Evolutionary conservation across 495 filamentous ascomycete species (phyloP).

Genomic region (Cenococcum geophilum): DNA sequence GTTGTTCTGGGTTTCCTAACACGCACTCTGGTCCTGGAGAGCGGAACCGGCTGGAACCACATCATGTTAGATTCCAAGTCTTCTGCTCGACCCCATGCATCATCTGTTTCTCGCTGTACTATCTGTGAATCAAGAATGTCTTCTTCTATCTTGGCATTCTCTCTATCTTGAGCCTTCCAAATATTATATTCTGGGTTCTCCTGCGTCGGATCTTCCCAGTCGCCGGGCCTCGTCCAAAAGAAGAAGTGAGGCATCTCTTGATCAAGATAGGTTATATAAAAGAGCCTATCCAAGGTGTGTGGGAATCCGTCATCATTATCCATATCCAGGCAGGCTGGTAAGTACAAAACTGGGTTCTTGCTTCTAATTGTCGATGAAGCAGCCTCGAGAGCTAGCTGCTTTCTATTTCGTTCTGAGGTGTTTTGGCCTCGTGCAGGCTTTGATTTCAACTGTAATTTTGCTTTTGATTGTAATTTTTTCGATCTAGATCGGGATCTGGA

Average conservation of each 20-base stretch:
- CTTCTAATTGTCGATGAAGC: not conserved
- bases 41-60: not conserved
- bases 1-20: not conserved
- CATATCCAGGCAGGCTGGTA: not conserved
- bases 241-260: not conserved
- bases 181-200: not conserved
- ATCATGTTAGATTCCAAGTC: not conserved
- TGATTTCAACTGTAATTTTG: too few species aligned
- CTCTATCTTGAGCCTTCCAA: not conserved
- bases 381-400: not conserved
- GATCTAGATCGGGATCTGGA: too few species aligned
- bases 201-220: not conserved
- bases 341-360: not conserved
- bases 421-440: too few species aligned
- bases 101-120: not conserved
- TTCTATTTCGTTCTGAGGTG: not conserved
- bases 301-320: not conserved
- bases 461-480: too few species aligned
- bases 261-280: not conserved
- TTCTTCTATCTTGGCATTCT: not conserved
- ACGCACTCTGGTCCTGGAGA: not conserved
- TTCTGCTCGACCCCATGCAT: not conserved
- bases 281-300: not conserved
- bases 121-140: not conserved
- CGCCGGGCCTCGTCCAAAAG: not conserved